A percentile compares a stretch with the other conserved stretches of the same genome.
These are phyloP conservation scores for Cyclostephanos tholiformis DNA, from an alignment of 108 stramenopile genomes.

Conservation along the genomic window DNA sequence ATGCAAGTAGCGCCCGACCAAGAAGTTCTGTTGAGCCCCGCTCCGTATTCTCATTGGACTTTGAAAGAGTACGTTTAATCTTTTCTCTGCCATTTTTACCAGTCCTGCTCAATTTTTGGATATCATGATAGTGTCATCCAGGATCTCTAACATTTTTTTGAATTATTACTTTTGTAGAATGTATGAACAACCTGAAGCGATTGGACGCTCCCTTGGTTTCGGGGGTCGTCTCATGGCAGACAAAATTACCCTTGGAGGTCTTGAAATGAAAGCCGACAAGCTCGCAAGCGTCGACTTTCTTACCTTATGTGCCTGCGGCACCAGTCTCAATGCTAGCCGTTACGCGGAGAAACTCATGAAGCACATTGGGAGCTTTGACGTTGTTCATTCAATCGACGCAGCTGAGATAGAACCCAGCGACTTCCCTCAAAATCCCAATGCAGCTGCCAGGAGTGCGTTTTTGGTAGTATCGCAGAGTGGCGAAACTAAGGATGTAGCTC, in stretches of 20 bases:
- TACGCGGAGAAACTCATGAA: constrained; percentile 97
- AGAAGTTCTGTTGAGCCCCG: constrained; percentile 85
- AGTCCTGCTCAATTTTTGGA: neutral
- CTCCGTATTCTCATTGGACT: constrained; percentile 93
- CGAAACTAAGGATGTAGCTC: constrained; percentile 97
- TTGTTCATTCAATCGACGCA: constrained; percentile 86
- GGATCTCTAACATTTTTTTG: neutral
- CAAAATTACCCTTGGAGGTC: constrained; percentile 77
- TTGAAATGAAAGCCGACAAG: constrained; percentile 70
- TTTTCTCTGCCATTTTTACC: neutral
- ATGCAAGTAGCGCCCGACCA: constrained; percentile 85
- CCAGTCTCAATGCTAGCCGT: constrained; percentile 88
- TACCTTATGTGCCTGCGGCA: constrained; percentile 93
- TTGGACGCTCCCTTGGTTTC: constrained; percentile 89
- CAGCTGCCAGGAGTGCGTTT: constrained; percentile 63
- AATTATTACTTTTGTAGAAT: constrained; percentile 1
- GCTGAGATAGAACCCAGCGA: constrained; percentile 89
- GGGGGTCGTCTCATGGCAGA: constrained; percentile 80
- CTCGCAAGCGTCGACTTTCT: constrained; percentile 77
- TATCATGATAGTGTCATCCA: neutral
- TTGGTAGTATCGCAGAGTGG: constrained; percentile 94
- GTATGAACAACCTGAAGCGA: constrained; percentile 95
- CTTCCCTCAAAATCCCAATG: constrained; percentile 57
- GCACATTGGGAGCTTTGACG: constrained; percentile 89
- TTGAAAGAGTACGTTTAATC: constrained; percentile 59